Conservation (phyloP, 2,329 filamentous ascomycete genomes). For the Fusarium udum region DNA sequence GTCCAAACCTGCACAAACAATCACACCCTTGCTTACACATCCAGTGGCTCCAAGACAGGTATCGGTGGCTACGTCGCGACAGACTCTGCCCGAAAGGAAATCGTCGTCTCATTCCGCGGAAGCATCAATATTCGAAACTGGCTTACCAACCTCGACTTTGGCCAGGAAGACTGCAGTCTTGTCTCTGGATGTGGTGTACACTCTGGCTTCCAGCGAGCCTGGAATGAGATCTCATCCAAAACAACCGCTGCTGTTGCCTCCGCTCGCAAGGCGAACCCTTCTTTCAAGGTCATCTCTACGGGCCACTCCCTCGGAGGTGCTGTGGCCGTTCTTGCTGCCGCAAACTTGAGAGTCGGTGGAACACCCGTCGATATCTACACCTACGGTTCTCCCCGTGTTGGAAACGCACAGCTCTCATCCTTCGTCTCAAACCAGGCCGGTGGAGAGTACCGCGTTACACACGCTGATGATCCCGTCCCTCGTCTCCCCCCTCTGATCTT, state of each 20-base stretch:
- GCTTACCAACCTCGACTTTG: conserved; percentile 61
- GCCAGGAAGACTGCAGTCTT: conserved; percentile 44
- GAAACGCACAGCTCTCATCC: conserved; percentile 63
- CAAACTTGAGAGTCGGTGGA: conserved; percentile 61
- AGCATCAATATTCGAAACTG: conserved; percentile 68
- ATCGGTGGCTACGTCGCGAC: conserved; percentile 62
- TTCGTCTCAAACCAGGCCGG: conserved; percentile 64
- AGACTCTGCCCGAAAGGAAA: conserved; percentile 59
- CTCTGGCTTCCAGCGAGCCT: conserved; percentile 67
- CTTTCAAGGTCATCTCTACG: conserved; percentile 65
- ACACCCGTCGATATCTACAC: conserved; percentile 66
- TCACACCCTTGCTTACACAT: conserved; percentile 27
- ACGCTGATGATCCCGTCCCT: conserved; percentile 73
- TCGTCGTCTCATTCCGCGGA: conserved; percentile 70
- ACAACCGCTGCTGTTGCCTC: conserved; percentile 55
- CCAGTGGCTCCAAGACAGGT: conserved; percentile 54
- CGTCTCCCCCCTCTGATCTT: conserved; percentile 69
- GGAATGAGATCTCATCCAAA: conserved; percentile 59
- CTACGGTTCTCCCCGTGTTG: conserved; percentile 73
- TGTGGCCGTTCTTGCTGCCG: conserved; percentile 68
- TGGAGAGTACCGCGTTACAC: conserved; percentile 71
- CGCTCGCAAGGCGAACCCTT: conserved; percentile 58
- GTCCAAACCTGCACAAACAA: conserved; percentile 13
- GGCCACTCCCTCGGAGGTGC: conserved; percentile 77
- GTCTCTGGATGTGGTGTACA: conserved; percentile 60